Base-by-base conservation (phyloP, 1,139 yeast genomes). In the Meyerozyma guilliermondii region DNA sequence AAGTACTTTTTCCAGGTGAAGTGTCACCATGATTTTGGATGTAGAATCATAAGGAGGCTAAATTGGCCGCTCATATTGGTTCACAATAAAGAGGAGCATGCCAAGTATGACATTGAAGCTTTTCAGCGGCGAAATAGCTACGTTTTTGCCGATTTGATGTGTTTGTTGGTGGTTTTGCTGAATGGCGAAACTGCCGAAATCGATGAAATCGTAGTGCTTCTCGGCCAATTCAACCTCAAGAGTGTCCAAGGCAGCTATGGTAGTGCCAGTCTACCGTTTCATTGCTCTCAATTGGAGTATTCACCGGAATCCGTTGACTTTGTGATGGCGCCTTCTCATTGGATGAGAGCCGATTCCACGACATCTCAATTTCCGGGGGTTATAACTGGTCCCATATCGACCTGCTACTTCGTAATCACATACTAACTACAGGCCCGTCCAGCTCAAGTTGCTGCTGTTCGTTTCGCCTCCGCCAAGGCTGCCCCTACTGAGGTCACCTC, bases 401-500 rank as follows among this genome's bases (percentile, higher is more conserved):
- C 28, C 28, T 13, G 5, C 28, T 11, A 11, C 22, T 13, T n/a
- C n/a, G n/a, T n/a, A n/a, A 29, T 11, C 28, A 11, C 23, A 20
- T 56, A 62, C 66, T 61, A 61, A 62, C 65, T 49, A 33, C 64
- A 81, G 87, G 84, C 87, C 63, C 86, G 87, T 75, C 87, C 89
- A 67, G 76, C 80, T 59, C 71, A 77, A 65, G 65, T 76, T 60
- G 70, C 78, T 61, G 81, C 83, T 64, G 66, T 66, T 59, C 83
- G 95, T 74, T 87, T 80, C 68, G 97, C 98, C 66, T 83, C 94
- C 53, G 94, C 95, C 62, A 94, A 92, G 83, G 95, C 98, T 65
- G 91, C 95, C 60, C 98, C 99, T 68, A 92, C 98, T 60, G 99
- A 94, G 79, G 98, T 94, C 59, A 89, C 98, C 58, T 88, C 98